Percentiles rank a stretch among this genome's conserved stretches.
These are phyloP conservation scores for Blakeslea trispora DNA, from an alignment of 371 early-diverging fungal species.

Conservation along the genomic window DNA sequence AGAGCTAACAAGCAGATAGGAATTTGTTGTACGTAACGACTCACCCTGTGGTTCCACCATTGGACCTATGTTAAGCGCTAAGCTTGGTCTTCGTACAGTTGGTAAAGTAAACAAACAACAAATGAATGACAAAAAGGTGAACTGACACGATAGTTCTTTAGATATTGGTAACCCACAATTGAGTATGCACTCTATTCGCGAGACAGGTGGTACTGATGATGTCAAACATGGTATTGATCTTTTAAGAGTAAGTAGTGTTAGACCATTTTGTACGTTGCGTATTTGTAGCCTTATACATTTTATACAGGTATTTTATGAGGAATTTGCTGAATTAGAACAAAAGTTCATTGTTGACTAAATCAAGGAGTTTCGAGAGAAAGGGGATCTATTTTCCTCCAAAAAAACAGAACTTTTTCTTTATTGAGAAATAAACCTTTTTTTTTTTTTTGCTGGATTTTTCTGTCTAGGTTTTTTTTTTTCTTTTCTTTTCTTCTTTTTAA, in stretches of 20 bases:
- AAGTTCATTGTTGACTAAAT: conserved; percentile 59
- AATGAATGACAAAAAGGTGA: neutral
- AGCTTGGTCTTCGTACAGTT: conserved; percentile 93
- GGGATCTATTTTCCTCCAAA: too few species aligned
- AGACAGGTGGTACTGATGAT: conserved; percentile 91
- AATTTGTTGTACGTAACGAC: conserved; percentile 95
- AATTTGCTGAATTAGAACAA: conserved; percentile 58
- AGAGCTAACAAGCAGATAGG: conserved; percentile 33
- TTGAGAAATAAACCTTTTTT: neutral
- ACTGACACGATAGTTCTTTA: conserved; percentile 18
- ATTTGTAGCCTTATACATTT: neutral
- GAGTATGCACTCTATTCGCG: conserved; percentile 96
- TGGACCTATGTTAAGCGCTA: conserved; percentile 94
- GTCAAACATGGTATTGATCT: conserved; percentile 81
- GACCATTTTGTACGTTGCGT: neutral
- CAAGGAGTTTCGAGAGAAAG: neutral
- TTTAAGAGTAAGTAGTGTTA: conserved; percentile 58
- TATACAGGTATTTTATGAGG: conserved; percentile 60
- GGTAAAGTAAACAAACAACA: conserved; percentile 45
- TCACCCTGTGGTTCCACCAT: conserved; percentile 94
- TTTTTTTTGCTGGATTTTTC: neutral
- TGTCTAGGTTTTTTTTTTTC: conserved; percentile 5
- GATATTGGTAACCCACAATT: conserved; percentile 96
- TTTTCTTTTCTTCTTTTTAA: neutral
- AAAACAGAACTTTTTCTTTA: too few species aligned